A percentile compares a stretch with the other conserved stretches of the same genome.
Evolutionary conservation across 1,284 basidiomycete genomes (phyloP).

Genomic region (Pyrrhoderma lamaoense): DNA sequence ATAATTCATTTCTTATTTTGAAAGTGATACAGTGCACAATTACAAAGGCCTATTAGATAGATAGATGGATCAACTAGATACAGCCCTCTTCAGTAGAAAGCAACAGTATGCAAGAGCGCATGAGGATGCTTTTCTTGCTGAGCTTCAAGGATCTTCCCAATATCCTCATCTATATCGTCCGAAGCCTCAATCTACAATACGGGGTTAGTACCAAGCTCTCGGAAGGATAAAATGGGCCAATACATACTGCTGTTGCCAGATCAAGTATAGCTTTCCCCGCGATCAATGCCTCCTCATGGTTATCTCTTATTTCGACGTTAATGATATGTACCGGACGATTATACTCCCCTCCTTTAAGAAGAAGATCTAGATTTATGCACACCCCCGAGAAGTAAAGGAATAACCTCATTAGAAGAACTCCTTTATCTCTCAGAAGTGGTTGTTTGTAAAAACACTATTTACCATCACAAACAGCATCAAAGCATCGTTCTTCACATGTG

Average conservation of each 20-base stretch:
- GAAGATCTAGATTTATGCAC: constrained; percentile 67
- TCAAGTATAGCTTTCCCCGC: constrained; percentile 95
- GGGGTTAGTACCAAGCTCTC: not conserved
- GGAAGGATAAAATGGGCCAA: not conserved
- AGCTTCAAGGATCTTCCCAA: constrained; percentile 74
- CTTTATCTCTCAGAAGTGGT: no score
- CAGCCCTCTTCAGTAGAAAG: constrained; percentile 59
- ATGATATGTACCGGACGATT: constrained; percentile 95
- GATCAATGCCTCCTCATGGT: constrained; percentile 95
- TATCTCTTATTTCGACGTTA: constrained; percentile 99
- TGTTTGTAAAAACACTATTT: constrained; percentile 30
- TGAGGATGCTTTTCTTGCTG: constrained; percentile 92
- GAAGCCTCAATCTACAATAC: constrained; percentile 72
- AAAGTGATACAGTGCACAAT: no score
- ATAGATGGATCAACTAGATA: no score
- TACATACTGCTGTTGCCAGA: constrained; percentile 79
- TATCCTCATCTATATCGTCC: constrained; percentile 86
- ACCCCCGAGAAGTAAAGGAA: not conserved
- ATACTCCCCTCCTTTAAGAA: constrained; percentile 83
- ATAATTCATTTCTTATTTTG: no score
- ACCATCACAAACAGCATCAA: constrained; percentile 98
- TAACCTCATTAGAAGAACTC: not conserved
- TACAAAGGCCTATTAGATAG: no score
- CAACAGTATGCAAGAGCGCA: constrained; percentile 84
- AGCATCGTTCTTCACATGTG: constrained; percentile 98